Conservation (phyloP, 148 eudicot genomes). For the Drosera capensis region DNA sequence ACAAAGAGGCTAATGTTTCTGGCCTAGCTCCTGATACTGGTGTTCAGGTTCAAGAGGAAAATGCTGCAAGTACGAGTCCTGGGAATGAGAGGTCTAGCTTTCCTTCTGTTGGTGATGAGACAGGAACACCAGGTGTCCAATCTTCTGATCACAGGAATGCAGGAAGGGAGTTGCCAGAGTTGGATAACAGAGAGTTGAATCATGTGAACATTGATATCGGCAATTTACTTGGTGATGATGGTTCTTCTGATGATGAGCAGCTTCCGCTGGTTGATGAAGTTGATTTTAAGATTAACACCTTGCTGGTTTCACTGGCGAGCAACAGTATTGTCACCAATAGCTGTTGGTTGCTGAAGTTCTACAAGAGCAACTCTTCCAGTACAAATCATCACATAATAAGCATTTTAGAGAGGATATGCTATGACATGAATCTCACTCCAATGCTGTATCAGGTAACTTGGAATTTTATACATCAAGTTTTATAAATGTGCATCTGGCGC, state of each 20-base stretch:
- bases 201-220: constrained; percentile 17
- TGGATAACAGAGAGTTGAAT: constrained; percentile 20
- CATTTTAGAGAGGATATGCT: constrained; percentile 66
- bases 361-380: constrained; percentile 61
- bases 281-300: constrained; percentile 60
- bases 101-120: constrained; percentile 15
- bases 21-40: constrained; percentile 15
- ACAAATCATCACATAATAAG: constrained; percentile 73
- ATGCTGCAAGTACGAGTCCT: constrained; percentile 7
- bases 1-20: constrained; percentile 15
- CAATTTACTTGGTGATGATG: constrained; percentile 25
- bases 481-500: no score
- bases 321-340: constrained; percentile 39
- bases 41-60: constrained; percentile 9
- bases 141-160: constrained; percentile 17
- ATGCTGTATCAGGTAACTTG: constrained; percentile 99
- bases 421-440: constrained; percentile 90
- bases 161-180: constrained; percentile 13
- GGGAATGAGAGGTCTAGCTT: constrained; percentile 12
- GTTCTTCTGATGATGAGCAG: constrained; percentile 79
- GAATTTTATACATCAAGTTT: no score
- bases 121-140: constrained; percentile 12
- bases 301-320: constrained; percentile 65
- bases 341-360: constrained; percentile 88
- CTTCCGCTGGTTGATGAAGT: constrained; percentile 46